Base-by-base conservation (phyloP, 2,329 filamentous ascomycete species). In the Fusarium camptoceras region DNA sequence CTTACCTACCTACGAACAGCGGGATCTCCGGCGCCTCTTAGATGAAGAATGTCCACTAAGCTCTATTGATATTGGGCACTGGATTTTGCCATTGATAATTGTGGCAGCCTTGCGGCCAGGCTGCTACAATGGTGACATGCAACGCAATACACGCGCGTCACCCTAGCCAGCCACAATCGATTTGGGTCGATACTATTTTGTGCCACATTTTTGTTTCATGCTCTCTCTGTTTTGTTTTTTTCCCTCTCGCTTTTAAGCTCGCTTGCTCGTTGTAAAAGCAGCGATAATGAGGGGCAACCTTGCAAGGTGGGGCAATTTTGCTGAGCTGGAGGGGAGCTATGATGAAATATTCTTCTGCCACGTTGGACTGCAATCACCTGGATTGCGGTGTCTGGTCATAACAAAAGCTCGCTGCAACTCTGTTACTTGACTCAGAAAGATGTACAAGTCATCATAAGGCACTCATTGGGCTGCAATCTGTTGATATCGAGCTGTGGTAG, bases 201-300 rank as follows among this genome's bases (percentile, higher is more conserved):
- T 42, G 44, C 25, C 25, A 16, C 53, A 37, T 46, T 42, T 39
- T 50, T 55, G 41, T 59, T 55, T 54, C 8, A 37, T 22, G 16
- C 39, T 22, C 20, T 34, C 31, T 37, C 16, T 34, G 11, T n/a
- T 22, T 47, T 24, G 31, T 50, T 16, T 22, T 55, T 66, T 70
- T 68, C 65, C 58, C 46, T 68, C 59, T 72, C 64, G 49, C 54
- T 65, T 59, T 25, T 20, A 24, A 28, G 55, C 57, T 59, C 48
- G 44, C 49, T 37, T 58, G 30, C 48, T 55, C 37, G 49, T 50
- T 50, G 53, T 54, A 73, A 89, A 47, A 92, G 87, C 44, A 91
- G 89, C 70, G 91, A 92, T 14, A 90, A n/a, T 14, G 90, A n/a
- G 82, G 86, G 76, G 88, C 92, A 70, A 83, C 59, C 34, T 67